Evolutionary conservation across 2,329 filamentous ascomycete genomes (phyloP).

Genomic region (Macrophomina tecta): DNA sequence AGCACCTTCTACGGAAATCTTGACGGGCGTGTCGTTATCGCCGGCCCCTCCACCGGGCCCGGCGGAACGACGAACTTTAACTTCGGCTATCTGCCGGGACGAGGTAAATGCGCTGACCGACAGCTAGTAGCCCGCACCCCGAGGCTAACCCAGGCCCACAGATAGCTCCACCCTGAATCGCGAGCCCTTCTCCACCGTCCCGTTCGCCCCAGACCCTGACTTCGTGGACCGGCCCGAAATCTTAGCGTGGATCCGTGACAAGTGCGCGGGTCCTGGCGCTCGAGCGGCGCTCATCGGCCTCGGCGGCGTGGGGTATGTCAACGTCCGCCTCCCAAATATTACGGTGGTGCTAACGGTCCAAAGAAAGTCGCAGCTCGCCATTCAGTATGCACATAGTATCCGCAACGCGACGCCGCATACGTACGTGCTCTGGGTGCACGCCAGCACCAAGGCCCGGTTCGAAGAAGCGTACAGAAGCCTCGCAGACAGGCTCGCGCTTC

Average conservation of each 20-base stretch:
- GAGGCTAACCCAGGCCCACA: neutral
- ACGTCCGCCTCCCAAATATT: neutral
- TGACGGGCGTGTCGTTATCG: no score
- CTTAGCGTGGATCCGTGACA: neutral
- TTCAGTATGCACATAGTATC: conserved; percentile 36
- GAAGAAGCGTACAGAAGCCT: conserved; percentile 38
- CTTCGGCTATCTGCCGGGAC: no score
- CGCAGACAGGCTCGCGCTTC: conserved; percentile 34
- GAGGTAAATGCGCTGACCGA: no score
- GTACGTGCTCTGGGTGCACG: conserved; percentile 42
- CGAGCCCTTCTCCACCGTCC: neutral
- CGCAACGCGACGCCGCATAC: conserved; percentile 33
- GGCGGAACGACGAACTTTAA: no score
- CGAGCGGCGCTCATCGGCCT: neutral
- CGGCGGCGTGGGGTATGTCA: neutral
- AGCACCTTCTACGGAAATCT: no score
- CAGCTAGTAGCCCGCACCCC: no score
- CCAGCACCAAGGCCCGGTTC: conserved; percentile 34
- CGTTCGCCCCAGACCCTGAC: neutral
- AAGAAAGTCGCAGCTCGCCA: conserved; percentile 38
- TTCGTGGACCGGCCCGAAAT: neutral
- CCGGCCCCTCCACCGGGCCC: no score
- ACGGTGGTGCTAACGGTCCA: neutral
- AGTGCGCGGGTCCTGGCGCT: neutral
- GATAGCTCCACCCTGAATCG: neutral